Evolutionary conservation across 202 grass and related monocot species (phyloP), one percentile per base, ranked within the genome.

Genomic region (Panicum virgatum): DNA sequence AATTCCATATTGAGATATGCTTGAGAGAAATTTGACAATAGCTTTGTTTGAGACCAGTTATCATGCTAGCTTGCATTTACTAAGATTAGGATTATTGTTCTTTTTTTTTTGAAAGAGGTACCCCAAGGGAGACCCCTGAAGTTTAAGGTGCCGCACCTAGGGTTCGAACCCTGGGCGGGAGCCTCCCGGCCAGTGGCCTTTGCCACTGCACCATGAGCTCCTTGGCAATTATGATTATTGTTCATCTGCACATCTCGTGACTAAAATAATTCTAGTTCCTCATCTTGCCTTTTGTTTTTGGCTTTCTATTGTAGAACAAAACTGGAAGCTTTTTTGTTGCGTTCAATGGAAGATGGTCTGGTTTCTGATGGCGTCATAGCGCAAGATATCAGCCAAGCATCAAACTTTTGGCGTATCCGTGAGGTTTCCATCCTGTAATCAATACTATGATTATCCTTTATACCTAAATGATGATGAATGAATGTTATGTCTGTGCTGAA

Each of bases 331-430:
- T 96, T 98, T 96, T 75, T 96, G 77, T 68, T 98, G 73, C 82
- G 67, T 53, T 91, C 90, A 77, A 85, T 98, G 93, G 96, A 95
- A 91, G 82, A 93, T 86, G 90, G 90, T 82, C 80, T 95, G 44
- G 66, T 98, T 75, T 68, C 84, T 77, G 92, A 98, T 88, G 96
- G 96, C 78, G 89, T 91, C 32, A 88, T 93, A 78, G 92, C 96
- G 58, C 92, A 96, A 83, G 96, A 98, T 91, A 98, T 98, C 69
- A 96, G 87, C 73, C 96, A 98, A 90, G 87, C 89, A 71, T 91
- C 92, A 72, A 93, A 88, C 25, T 98, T 98, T 87, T 96, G 92
- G 92, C 74, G 90, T 84, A 94, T 98, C 68, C 92, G 95, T 25
- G 95, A 98, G 89, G 95, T 97, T 91, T 11, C 38, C n/a, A 51